Evolutionary conservation across 805 yeast species (phyloP).

Genomic region (Nakazawaea pomicola): DNA sequence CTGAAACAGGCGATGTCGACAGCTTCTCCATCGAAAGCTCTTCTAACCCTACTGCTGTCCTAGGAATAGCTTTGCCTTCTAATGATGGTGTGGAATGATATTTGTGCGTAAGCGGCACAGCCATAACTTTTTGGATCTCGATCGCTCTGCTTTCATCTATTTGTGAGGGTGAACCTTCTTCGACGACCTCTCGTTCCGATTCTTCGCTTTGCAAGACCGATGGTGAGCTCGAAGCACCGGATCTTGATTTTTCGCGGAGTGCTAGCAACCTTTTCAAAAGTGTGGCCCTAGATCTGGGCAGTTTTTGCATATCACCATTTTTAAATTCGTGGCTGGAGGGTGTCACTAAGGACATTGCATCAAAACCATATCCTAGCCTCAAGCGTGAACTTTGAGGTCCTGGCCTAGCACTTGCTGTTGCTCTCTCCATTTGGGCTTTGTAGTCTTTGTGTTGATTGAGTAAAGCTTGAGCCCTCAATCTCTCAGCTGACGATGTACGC

Average conservation of each 20-base stretch:
- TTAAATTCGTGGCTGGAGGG: not conserved
- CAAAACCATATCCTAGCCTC: not conserved
- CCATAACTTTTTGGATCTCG: too few relatives aligned
- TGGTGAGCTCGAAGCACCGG: too few relatives aligned
- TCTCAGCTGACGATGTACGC: not conserved
- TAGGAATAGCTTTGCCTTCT: not conserved
- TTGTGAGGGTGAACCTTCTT: too few relatives aligned
- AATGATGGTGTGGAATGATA: not conserved
- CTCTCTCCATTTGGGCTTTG: too few relatives aligned
- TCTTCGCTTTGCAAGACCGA: not conserved
- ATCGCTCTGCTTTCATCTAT: too few relatives aligned
- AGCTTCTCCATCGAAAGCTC: not conserved
- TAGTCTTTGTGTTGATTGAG: not conserved
- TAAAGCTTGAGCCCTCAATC: not conserved
- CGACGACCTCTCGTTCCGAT: too few relatives aligned
- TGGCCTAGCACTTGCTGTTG: too few relatives aligned
- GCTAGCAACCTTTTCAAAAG: not conserved
- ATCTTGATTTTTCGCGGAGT: not conserved
- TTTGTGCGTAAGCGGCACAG: not conserved
- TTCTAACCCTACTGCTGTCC: not conserved
- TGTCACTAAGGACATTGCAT: not conserved
- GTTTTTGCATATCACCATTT: too few relatives aligned
- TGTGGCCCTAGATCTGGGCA: slow-evolving; percentile 1
- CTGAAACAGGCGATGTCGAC: not conserved
- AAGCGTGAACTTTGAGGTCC: not conserved